A percentile compares a stretch with the other conserved stretches of the same genome.
These are phyloP conservation scores for Colletotrichum sidae DNA, from an alignment of 2,329 filamentous ascomycete genomes.

Conservation along the genomic window DNA sequence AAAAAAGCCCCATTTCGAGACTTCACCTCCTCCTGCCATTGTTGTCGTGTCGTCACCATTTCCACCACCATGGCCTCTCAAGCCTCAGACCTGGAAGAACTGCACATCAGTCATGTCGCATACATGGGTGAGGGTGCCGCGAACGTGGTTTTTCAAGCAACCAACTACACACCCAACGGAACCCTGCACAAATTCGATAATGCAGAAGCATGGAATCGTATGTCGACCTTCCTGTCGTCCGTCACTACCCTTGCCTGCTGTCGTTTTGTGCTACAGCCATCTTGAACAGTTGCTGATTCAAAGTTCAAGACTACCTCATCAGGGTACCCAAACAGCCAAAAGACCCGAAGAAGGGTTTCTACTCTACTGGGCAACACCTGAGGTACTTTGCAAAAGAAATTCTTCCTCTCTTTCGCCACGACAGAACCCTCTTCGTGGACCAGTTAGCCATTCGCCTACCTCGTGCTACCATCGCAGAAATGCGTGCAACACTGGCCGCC, in stretches of 20 bases:
- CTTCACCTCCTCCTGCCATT: no score
- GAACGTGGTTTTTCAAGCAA: slow-evolving; percentile 74
- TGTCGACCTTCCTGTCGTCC: no score
- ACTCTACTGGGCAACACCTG: slow-evolving; percentile 52
- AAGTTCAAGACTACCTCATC: slow-evolving; percentile 41
- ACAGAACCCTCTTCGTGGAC: slow-evolving; percentile 62
- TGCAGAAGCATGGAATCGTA: no score
- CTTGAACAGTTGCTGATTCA: neutral
- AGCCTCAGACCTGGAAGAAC: no score
- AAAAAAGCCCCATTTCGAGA: no score
- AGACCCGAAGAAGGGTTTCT: slow-evolving; percentile 50
- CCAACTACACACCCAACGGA: neutral
- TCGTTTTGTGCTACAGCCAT: no score
- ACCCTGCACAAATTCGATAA: no score
- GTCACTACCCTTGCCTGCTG: no score
- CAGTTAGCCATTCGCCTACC: slow-evolving; percentile 64
- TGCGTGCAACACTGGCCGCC: slow-evolving; percentile 60
- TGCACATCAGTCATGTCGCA: slow-evolving; percentile 26
- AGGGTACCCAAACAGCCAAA: slow-evolving; percentile 52
- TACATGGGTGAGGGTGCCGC: slow-evolving; percentile 78
- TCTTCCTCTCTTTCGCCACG: slow-evolving; percentile 62
- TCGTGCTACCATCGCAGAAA: slow-evolving; percentile 51
- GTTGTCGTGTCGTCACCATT: no score
- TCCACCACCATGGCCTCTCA: slow-evolving; percentile 32
- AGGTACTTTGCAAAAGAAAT: slow-evolving; percentile 64